Evolutionary conservation across 148 eudicot species (phyloP).

Genomic region (Nepenthes mirabilis): DNA sequence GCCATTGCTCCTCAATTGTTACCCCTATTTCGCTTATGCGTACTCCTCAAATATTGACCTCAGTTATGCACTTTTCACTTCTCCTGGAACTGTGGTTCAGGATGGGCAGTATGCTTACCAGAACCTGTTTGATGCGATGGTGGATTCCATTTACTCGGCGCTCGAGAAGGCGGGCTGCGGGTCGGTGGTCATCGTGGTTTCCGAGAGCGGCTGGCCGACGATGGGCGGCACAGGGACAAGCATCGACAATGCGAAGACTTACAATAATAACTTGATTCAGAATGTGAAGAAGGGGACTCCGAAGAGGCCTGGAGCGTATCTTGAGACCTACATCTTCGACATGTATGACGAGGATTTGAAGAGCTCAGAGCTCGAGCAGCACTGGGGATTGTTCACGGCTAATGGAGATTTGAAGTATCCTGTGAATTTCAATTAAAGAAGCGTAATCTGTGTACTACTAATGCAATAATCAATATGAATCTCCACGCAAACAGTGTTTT

Average conservation of each 20-base stretch:
- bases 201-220: conserved; percentile 66
- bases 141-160: conserved; percentile 32
- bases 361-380: background rate
- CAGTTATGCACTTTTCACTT: conserved; percentile 20
- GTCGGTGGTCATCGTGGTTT: conserved; percentile 28
- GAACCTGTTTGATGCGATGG: conserved; percentile 26
- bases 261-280: conserved; percentile 27
- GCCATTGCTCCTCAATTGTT: conserved; percentile 9
- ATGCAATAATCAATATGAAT: no score
- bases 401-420: background rate
- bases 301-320: conserved; percentile 25
- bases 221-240: conserved; percentile 23
- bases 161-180: conserved; percentile 24
- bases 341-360: background rate
- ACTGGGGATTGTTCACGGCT: background rate
- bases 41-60: background rate
- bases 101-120: conserved; percentile 12
- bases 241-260: no score
- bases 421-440: background rate
- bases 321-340: conserved; percentile 32
- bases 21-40: conserved; percentile 20
- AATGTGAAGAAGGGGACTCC: conserved; percentile 40
- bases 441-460: no score
- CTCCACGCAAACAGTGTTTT: no score
- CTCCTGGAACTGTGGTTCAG: conserved; percentile 5